Base-by-base conservation (phyloP, 129 eudicot species). In the Mikania micrantha region DNA sequence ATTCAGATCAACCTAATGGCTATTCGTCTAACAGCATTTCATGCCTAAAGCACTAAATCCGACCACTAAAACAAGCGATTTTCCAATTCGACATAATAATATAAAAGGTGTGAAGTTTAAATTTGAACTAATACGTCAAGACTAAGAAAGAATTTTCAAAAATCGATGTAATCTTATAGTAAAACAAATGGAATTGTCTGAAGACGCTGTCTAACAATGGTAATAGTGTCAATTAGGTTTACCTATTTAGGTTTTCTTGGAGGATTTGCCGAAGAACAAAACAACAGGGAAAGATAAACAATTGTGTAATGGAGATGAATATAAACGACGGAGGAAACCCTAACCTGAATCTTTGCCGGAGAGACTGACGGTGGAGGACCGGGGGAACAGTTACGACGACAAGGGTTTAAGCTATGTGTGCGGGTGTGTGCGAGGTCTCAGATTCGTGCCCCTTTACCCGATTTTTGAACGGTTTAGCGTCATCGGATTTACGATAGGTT, bases 351-450 rank as follows among this genome's bases (percentile, higher is more conserved):
- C 13, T 21, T 44, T 47, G 64, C 35, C 45, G 80, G 44, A 24
- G 57, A 67, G 21, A 32, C 8, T 36, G 74, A 19, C 63, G 62
- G 79, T 57, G 29, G 65, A 3, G 31, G 79, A 25, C 34, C 61
- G 68, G 41, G 24, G 40, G 22, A 66, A 75, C 74, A 74, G 74
- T 66, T 74, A 56, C 73, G 8, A 28, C 2, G 57, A 66, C 61
- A 56, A 66, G 79, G 79, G 74, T 75, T 75, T 67, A 57, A 34
- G 68, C 41, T 7, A 17, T 8, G 60, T 15, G 61, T 7, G 74
- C 17, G 47, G 15, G 36, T 31, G 64, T 39, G 56, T 13, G 41
- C 4, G 1, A 21, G 29, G 40, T 19, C 9, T 74, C 72, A 53
- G 78, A 54, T 65, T 40, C 38, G 67, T 42, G 2, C 5, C 45